Base-by-base conservation (phyloP, 192 early-diverging fungal genomes). In the Umbelopsis sp. region DNA sequence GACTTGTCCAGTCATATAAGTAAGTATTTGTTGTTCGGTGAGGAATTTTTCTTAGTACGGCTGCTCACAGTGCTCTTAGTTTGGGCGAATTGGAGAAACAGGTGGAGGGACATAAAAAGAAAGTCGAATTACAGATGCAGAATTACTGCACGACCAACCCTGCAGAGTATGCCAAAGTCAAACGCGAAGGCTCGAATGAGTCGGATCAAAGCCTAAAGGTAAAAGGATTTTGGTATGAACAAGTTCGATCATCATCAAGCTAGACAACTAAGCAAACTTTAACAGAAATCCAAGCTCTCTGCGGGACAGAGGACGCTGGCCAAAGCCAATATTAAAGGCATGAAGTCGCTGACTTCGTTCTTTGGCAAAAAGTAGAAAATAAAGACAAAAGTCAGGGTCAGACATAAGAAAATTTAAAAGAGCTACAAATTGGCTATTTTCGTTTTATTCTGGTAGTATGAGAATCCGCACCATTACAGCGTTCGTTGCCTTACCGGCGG, bases 251-350 rank as follows among this genome's bases (percentile, higher is more conserved):
- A 30, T 30, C 27, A 30, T 30, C 27, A 30, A 3, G 27, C 27
- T 30, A 30, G 27, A 3, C 27, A 30, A 30, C 3, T 30, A 30
- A 30, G 3, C 27, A 30, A 23, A 7, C 2, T 10, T 6, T 33
- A 22, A 50, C 64, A 83, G 80, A 84, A 84, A 75, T 74, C 77
- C 16, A 84, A 84, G 71, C 71, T 84, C 71, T 73, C 82, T 6
- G 68, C 53, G 13, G 77, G 79, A 27, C 80, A 84, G 67, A 52
- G 71, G 23, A 73, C 72, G 25, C 49, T 84, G 22, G 82, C 78
- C 69, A 84, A 84, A 70, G 82, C 78, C 12, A 81, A 74, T 46
- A 84, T 69, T 27, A 71, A 76, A 70, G 82, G 82, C 30, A 84
- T 84, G 82, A 79, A 81, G 66, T 76, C 77, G 12, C 37, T 84